These are phyloP conservation scores for Oehlia diaphana DNA, from an alignment of 192 early-diverging fungal genomes.

Conservation along the genomic window DNA sequence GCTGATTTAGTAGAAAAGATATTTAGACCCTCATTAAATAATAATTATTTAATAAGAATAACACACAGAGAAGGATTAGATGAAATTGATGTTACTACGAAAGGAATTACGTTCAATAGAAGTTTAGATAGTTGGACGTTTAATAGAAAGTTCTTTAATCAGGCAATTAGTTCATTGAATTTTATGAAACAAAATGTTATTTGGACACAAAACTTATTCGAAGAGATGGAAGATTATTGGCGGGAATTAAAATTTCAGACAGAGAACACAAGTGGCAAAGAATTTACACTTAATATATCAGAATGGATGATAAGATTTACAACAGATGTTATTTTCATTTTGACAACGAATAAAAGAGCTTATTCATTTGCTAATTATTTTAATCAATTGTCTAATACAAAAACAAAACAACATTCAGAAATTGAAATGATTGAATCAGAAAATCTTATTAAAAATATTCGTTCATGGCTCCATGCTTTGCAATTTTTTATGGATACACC, in stretches of 20 bases:
- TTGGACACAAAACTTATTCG: neutral
- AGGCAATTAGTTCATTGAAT: conserved; percentile 1
- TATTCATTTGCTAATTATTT: conserved; percentile 17
- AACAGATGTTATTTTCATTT: neutral
- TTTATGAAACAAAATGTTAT: conserved; percentile 6
- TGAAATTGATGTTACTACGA: conserved; percentile 4
- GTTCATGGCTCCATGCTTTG: neutral
- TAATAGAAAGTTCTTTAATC: conserved; percentile 21
- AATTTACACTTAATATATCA: conserved; percentile 3
- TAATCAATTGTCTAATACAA: neutral
- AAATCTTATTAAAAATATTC: conserved; percentile 13
- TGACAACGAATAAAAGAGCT: neutral
- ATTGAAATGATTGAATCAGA: neutral
- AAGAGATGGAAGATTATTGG: conserved; percentile 28
- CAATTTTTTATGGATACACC: conserved; percentile 22
- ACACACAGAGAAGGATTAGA: conserved; percentile 13
- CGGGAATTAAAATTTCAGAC: neutral
- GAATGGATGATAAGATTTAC: conserved; percentile 11
- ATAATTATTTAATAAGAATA: conserved; percentile 15
- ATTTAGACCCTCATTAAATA: conserved; percentile 22
- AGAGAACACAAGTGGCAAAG: neutral
- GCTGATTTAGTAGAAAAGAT: conserved; percentile 17
- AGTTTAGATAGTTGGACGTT: conserved; percentile 12
- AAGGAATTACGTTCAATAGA: conserved; percentile 20
- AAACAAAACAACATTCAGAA: neutral